Percentiles rank a stretch among this genome's conserved stretches.
Conservation (phyloP, 441 rosid genomes). For the Pelargonium australe region DNA sequence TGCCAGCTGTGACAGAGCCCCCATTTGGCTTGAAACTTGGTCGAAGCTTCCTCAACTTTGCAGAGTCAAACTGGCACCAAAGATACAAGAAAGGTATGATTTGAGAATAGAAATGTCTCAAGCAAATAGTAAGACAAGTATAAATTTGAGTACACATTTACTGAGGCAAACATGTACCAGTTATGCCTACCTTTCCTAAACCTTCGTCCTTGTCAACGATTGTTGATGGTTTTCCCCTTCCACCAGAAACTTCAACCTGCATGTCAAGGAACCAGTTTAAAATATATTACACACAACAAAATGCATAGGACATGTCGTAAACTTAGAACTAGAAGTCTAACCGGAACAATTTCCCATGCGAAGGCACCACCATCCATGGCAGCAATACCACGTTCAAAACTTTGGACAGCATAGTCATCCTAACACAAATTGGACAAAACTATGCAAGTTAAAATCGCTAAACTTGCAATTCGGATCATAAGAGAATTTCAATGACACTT, state of each 20-base stretch:
- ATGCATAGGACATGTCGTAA: constrained; percentile 5
- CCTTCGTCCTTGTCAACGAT: constrained; percentile 90
- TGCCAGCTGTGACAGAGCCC: constrained; percentile 95
- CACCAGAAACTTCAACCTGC: constrained; percentile 94
- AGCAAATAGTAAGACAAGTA: constrained; percentile 7
- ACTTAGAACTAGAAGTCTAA: constrained; percentile 30
- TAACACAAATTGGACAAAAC: constrained; percentile 24
- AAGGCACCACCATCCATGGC: constrained; percentile 81
- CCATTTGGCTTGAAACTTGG: constrained; percentile 92
- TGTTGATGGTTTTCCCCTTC: constrained; percentile 83
- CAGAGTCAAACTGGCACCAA: constrained; percentile 72
- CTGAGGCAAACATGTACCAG: background rate
- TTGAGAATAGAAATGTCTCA: constrained; percentile 7
- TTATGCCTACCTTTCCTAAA: constrained; percentile 67
- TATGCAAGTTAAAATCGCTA: too few relatives aligned
- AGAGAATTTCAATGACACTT: constrained; percentile 11
- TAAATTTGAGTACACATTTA: background rate
- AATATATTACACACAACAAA: constrained; percentile 4
- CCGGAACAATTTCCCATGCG: constrained; percentile 91
- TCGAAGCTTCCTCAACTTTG: constrained; percentile 82
- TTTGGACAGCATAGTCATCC: constrained; percentile 85
- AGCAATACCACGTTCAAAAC: constrained; percentile 97
- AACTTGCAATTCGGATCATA: background rate
- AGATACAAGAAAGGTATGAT: constrained; percentile 13
- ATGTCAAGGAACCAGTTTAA: constrained; percentile 14